These are phyloP conservation scores for Cryptosporidium parvum DNA, from an alignment of 169 alveolate genomes.

Conservation along the genomic window DNA sequence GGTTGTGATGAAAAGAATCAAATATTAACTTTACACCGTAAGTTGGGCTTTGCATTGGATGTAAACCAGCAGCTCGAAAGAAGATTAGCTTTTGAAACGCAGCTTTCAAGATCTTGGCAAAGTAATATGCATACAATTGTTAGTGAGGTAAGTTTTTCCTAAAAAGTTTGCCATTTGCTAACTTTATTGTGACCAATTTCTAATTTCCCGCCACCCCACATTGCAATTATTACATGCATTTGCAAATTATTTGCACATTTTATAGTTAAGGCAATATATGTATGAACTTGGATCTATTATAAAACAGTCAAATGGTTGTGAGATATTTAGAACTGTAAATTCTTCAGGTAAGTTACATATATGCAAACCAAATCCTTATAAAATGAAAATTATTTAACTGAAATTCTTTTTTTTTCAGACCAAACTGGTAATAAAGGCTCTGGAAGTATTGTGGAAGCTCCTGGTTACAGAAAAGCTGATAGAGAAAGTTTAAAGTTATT, in stretches of 20 bases:
- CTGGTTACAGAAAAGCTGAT: conserved; percentile 78
- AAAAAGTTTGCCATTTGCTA: not conserved
- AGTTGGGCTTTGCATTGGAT: conserved; percentile 77
- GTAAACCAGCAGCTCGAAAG: conserved; percentile 82
- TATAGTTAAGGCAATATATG: conserved; percentile 61
- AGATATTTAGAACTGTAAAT: conserved; percentile 23
- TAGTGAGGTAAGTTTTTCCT: conserved; percentile 78
- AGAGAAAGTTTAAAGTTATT: conserved; percentile 80
- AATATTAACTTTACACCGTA: conserved; percentile 53
- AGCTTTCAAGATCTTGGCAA: conserved; percentile 83
- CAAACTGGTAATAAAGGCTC: conserved; percentile 76
- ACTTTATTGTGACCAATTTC: not conserved
- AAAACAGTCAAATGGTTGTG: conserved; percentile 49
- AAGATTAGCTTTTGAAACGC: conserved; percentile 80
- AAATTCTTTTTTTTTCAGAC: conserved; percentile 4
- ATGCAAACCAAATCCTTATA: not conserved
- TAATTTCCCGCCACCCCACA: not conserved
- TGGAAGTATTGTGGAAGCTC: conserved; percentile 44
- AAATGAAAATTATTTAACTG: not conserved
- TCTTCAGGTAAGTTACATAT: conserved; percentile 19
- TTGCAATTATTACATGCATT: not conserved
- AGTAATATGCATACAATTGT: conserved; percentile 81
- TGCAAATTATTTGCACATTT: not conserved
- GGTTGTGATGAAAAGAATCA: conserved; percentile 72
- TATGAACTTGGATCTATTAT: conserved; percentile 66